Conservation (phyloP, 164 flowering plant genomes). For the Nelumbo lutea region DNA sequence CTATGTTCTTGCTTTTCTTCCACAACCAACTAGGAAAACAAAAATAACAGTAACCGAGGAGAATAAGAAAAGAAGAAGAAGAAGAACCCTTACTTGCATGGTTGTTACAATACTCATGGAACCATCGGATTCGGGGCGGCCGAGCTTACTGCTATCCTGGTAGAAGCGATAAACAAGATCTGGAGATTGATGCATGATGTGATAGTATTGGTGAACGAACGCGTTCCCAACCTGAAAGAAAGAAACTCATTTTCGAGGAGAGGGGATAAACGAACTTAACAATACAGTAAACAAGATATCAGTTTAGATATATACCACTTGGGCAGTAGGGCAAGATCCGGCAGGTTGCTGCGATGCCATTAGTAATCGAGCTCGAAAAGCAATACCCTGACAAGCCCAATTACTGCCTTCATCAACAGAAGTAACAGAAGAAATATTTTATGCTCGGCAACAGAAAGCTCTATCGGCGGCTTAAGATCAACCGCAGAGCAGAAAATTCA, state of each 20-base stretch:
- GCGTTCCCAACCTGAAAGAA: slow-evolving; percentile 67
- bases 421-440: too few relatives aligned
- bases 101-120: slow-evolving; percentile 52
- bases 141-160: slow-evolving; percentile 59
- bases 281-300: background rate
- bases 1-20: too few relatives aligned
- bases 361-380: background rate
- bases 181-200: slow-evolving; percentile 62
- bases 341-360: slow-evolving; percentile 39
- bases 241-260: background rate
- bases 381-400: background rate
- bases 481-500: background rate
- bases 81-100: slow-evolving; percentile 41
- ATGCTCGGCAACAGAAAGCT: background rate
- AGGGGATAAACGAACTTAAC: background rate
- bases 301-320: slow-evolving; percentile 31
- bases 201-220: slow-evolving; percentile 71
- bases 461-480: background rate
- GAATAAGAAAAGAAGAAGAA: background rate
- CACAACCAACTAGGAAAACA: too few relatives aligned
- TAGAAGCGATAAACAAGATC: slow-evolving; percentile 61
- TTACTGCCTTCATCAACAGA: background rate
- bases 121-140: slow-evolving; percentile 59
- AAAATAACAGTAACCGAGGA: too few relatives aligned
- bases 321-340: slow-evolving; percentile 33